Evolutionary conservation across 108 stramenopile genomes (phyloP).

Genomic region (Cyclotella baltica): DNA sequence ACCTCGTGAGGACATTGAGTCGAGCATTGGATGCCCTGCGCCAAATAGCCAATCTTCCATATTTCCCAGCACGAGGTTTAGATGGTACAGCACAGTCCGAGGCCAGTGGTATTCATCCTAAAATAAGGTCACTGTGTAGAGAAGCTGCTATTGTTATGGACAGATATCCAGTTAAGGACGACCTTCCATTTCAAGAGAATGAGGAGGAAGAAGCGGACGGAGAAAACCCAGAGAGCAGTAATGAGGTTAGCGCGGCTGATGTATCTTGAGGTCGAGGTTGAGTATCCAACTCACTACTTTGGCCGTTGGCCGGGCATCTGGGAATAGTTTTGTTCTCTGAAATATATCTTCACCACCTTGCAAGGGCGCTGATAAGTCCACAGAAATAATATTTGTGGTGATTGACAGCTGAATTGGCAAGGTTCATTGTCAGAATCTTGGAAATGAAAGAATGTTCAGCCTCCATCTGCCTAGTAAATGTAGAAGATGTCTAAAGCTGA

Average conservation of each 20-base stretch:
- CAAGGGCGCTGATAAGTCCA: no score
- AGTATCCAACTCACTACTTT: no score
- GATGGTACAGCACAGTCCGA: slow-evolving; percentile 47
- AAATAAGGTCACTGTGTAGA: slow-evolving; percentile 68
- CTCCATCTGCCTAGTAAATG: no score
- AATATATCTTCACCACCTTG: no score
- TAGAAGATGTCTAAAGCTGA: no score
- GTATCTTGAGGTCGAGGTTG: no score
- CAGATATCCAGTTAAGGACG: slow-evolving; percentile 86
- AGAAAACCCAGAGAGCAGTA: neutral
- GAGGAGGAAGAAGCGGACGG: slow-evolving; percentile 2
- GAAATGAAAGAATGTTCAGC: no score
- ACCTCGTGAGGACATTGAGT: slow-evolving; percentile 72
- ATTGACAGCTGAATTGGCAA: no score
- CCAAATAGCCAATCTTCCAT: slow-evolving; percentile 76
- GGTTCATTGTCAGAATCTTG: no score
- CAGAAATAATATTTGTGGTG: no score
- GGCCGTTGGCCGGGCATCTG: no score
- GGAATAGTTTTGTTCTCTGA: no score
- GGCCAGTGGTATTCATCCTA: slow-evolving; percentile 73
- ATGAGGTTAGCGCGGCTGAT: slow-evolving; percentile 6
- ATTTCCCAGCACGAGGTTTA: slow-evolving; percentile 57
- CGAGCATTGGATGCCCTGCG: slow-evolving; percentile 84
- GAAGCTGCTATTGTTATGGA: slow-evolving; percentile 77
- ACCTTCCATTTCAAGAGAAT: slow-evolving; percentile 69